phyloP scores from a whole-genome alignment of 306 rosid genomes.

The Geum urbanum region DNA sequence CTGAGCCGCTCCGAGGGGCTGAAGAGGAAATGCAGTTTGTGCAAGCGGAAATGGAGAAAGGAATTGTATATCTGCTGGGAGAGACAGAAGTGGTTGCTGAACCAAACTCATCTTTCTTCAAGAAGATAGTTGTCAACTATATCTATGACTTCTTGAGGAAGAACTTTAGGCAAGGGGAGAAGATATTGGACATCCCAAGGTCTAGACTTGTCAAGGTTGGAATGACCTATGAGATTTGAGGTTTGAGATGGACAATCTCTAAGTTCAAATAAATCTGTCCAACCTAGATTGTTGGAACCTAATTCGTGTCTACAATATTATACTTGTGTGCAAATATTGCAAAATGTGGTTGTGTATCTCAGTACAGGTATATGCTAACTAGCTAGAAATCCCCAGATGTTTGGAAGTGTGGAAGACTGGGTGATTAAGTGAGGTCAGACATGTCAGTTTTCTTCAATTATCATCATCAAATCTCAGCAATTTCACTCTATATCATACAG shows the following conservation, averaged over 20 bases:
- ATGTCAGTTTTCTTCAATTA: neutral
- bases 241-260: neutral
- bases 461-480: neutral
- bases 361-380: neutral
- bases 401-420: neutral
- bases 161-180: constrained; percentile 62
- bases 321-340: neutral
- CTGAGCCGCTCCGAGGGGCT: constrained; percentile 30
- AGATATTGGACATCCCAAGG: constrained; percentile 41
- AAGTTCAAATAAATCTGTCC: neutral
- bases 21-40: constrained; percentile 53
- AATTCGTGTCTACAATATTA: neutral
- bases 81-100: constrained; percentile 70
- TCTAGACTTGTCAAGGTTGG: constrained; percentile 64
- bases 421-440: neutral
- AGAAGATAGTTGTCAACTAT: constrained; percentile 58
- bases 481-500: neutral
- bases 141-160: constrained; percentile 57
- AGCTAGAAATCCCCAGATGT: neutral
- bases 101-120: constrained; percentile 54
- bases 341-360: neutral
- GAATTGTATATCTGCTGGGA: constrained; percentile 67
- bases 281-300: neutral
- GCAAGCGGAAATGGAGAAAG: constrained; percentile 49
- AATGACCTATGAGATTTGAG: constrained; percentile 48